Evolutionary conservation across 768 basidiomycete genomes (phyloP), one percentile per base, ranked within the genome.

Genomic region (Hirschioporus abietinus): DNA sequence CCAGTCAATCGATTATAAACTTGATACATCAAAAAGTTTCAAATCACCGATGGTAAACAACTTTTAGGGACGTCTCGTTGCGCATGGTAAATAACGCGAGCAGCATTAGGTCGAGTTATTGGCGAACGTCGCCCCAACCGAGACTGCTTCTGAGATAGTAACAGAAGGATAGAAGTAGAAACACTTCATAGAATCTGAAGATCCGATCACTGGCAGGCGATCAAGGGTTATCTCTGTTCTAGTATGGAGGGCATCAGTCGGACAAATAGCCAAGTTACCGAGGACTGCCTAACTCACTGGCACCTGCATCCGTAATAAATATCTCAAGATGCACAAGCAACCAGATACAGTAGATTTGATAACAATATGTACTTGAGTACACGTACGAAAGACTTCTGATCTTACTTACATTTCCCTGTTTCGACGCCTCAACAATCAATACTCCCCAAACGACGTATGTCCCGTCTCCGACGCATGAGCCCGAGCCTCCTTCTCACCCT

Each of bases 401-500:
- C 42, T 52, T 20, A 15, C 42, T 20, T 15, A 1, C 42, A 10
- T 52, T 52, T 20, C 20, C 20, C 18, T 61, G 4, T 17, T 15
- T 59, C 9, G 58, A n/a, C 25, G 9, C 25, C 9, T 25, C 60
- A 6, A 17, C 52, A 26, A 26, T 74, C 69, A 92, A 74, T 89
- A 95, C 74, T 94, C 94, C 68, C 92, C 93, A 70, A 96, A 96
- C 58, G 82, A 81, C 23, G 84, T 83, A 77, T 97, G 96, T 0
- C 96, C 94, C 0, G 95, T 97, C 76, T 87, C 81, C 71, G 85
- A 84, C 5, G 96, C 96, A 74, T 99, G 96, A 61, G 85, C 84
- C 36, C 92, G 86, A 0, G 96, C 96, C 68, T 88, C 95, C 72
- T 95, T 98, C 80, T 99, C 96, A 35, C 96, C 96, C 71, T 90